These are phyloP conservation scores for Fulvia fulva DNA, from an alignment of 2,329 filamentous ascomycete species.

Conservation along the genomic window DNA sequence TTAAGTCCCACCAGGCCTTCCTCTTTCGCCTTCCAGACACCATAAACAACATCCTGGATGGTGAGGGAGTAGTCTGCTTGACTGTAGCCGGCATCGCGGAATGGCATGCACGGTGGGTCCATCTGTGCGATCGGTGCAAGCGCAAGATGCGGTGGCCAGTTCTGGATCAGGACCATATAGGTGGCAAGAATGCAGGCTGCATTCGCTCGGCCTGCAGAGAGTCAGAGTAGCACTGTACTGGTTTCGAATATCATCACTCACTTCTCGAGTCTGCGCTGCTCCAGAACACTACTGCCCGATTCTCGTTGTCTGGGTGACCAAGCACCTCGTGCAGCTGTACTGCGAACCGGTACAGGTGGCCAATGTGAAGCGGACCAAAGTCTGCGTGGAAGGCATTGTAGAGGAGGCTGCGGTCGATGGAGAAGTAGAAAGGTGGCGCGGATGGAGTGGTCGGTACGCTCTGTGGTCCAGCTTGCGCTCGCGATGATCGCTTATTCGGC, in stretches of 20 bases:
- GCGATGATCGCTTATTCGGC: slow-evolving; percentile 70
- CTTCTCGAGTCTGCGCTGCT: slow-evolving; percentile 87
- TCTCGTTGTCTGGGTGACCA: slow-evolving; percentile 84
- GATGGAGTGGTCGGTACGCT: slow-evolving; percentile 40
- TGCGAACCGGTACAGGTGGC: slow-evolving; percentile 93
- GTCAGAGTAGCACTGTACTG: slow-evolving; percentile 25
- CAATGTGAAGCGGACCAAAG: slow-evolving; percentile 95
- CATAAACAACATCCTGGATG: slow-evolving; percentile 96
- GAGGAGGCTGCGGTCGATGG: slow-evolving; percentile 74
- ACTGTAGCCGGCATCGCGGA: slow-evolving; percentile 96
- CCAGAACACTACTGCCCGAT: slow-evolving; percentile 91
- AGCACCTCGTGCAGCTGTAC: slow-evolving; percentile 94
- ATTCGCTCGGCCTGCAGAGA: slow-evolving; percentile 70
- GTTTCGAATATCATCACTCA: slow-evolving; percentile 44
- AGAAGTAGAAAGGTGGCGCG: slow-evolving; percentile 77
- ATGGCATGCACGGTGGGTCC: slow-evolving; percentile 97
- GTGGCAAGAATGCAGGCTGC: slow-evolving; percentile 91
- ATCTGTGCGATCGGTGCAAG: slow-evolving; percentile 94
- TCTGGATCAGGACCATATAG: slow-evolving; percentile 98
- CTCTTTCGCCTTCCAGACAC: slow-evolving; percentile 98
- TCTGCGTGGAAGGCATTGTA: slow-evolving; percentile 99
- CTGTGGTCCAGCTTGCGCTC: slow-evolving; percentile 57
- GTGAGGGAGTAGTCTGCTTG: slow-evolving; percentile 95
- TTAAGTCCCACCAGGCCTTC: slow-evolving; percentile 86
- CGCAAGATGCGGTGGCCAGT: slow-evolving; percentile 93